Percentiles rank a stretch among this genome's conserved stretches.
Evolutionary conservation across 2,329 filamentous ascomycete species (phyloP).

Genomic region (Amauroascus niger): DNA sequence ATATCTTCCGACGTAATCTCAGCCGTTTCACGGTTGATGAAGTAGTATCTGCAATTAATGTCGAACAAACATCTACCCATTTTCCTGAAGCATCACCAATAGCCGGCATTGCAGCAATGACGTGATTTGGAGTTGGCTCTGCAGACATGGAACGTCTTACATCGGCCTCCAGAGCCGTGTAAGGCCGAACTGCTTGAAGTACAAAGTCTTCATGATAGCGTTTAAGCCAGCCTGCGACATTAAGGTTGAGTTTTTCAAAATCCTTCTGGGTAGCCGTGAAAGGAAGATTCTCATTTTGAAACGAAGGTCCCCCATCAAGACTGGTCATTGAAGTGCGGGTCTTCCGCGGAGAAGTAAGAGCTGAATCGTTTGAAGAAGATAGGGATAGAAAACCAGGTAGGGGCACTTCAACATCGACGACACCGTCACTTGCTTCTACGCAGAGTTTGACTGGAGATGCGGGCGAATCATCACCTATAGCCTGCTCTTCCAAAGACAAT

Average conservation of each 20-base stretch:
- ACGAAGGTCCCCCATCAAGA: constrained; percentile 41
- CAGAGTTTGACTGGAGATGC: constrained; percentile 45
- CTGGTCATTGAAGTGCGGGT: constrained; percentile 43
- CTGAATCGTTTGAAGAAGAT: constrained; percentile 39
- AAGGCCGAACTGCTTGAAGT: constrained; percentile 49
- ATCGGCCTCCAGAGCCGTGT: constrained; percentile 44
- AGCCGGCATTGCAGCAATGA: constrained; percentile 28
- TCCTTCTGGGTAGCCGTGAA: constrained; percentile 27
- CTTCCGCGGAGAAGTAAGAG: constrained; percentile 35
- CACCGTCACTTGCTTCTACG: constrained; percentile 46
- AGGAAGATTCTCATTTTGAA: constrained; percentile 29
- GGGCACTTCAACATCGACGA: constrained; percentile 52
- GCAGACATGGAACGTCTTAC: constrained; percentile 49
- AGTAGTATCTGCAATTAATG: constrained; percentile 47
- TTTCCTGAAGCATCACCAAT: constrained; percentile 30
- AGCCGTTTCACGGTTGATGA: constrained; percentile 48
- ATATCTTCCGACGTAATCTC: constrained; percentile 42
- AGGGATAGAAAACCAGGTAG: constrained; percentile 44
- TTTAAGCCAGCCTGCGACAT: constrained; percentile 50
- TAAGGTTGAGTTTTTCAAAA: constrained; percentile 41
- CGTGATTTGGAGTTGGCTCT: constrained; percentile 38
- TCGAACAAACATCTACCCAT: constrained; percentile 51
- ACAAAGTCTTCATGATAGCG: constrained; percentile 51
- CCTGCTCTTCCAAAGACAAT: neutral
- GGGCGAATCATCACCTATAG: constrained; percentile 18